Base-by-base conservation (phyloP, 2,329 filamentous ascomycete genomes). In the Simplicillium aogashimaense region DNA sequence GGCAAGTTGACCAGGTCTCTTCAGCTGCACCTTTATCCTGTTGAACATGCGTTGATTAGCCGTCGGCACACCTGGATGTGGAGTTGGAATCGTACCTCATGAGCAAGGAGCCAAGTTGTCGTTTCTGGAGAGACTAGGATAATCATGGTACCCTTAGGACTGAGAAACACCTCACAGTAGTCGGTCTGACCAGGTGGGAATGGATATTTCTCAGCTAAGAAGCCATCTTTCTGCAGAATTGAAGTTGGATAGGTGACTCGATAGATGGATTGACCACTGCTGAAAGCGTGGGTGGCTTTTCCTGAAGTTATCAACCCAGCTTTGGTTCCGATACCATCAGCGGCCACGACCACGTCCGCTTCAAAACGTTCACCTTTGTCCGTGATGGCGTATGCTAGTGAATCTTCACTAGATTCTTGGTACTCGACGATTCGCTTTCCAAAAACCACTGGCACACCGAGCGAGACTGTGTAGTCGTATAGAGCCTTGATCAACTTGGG, bases 261-360 rank as follows among this genome's bases (percentile, higher is more conserved):
- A 7, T 33, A 42, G 15, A 42, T 0, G 18, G 37, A 25, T 15
- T 33, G 38, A 8, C 37, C 32, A 6, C 36, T 35, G 18, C 31
- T 35, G 11, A 39, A 35, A 15, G 40, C 36, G 7, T 39, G 12
- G n/a, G 30, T 25, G 13, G 38, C 29, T 16, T 16, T 25, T 5
- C 32, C 40, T 3, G 15, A n/a, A 5, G 38, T 32, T 16, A 42
- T 17, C 6, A 13, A 12, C 25, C 36, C 32, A 3, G 36, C 36
- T n/a, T 28, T 30, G 12, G 40, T 39, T 8, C 40, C 31, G 15
- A 42, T 36, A 14, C 37, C 40, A 2, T 42, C 40, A 7, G 40
- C 40, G 17, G 40, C 40, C 9, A 42, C 31, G 16, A 36, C 40
- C 2, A 42, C 13, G 12, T 42, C 32, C 11, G 40, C 37, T 7